Conservation (phyloP, 306 rosid species). For the Acacia confusa region DNA sequence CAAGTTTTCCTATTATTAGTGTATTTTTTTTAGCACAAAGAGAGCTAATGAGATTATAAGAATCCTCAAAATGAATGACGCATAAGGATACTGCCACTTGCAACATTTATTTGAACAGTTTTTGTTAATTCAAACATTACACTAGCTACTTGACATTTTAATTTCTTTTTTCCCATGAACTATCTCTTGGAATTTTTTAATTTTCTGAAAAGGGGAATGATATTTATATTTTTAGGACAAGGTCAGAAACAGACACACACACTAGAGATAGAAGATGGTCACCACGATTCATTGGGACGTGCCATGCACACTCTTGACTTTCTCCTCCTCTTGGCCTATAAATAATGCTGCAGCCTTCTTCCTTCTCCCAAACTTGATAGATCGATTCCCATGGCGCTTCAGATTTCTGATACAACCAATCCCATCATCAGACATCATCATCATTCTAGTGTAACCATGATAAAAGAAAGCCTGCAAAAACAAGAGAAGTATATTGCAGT, state of each 20-base stretch:
- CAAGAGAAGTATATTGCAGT: conserved; percentile 78
- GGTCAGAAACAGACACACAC: too few relatives aligned
- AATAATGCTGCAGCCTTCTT: conserved; percentile 11
- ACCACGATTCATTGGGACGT: conserved; percentile 44
- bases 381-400: conserved; percentile 18
- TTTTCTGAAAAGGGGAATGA: background rate
- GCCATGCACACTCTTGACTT: conserved; percentile 23
- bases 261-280: conserved; percentile 34
- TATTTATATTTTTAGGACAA: background rate
- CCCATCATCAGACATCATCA: background rate
- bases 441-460: conserved; percentile 5
- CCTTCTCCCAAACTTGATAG: conserved; percentile 8
- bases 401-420: conserved; percentile 31
- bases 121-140: background rate
- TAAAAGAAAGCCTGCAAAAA: conserved; percentile 41
- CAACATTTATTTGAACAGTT: background rate
- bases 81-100: background rate
- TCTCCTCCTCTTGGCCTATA: conserved; percentile 26
- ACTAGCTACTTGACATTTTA: too few relatives aligned
- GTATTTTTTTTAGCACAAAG: background rate
- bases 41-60: background rate
- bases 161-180: background rate
- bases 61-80: background rate
- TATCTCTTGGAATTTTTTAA: background rate
- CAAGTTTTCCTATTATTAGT: background rate